Base-by-base conservation (phyloP, 2,329 filamentous ascomycete species). In the Claviceps quebecensis region DNA sequence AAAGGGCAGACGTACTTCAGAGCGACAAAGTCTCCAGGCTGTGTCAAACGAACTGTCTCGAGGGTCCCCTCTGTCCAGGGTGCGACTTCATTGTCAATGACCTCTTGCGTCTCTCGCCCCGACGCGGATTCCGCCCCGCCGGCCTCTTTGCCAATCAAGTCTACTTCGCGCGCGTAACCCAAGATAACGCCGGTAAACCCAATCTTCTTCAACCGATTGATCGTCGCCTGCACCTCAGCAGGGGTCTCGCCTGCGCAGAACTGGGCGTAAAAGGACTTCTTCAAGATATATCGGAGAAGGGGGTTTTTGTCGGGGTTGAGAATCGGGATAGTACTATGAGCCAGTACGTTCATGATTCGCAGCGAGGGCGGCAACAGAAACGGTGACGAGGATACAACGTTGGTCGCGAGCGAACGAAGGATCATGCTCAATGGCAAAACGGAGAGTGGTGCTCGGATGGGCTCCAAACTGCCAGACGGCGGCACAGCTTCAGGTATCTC, bases 121-220 rank as follows among this genome's bases (percentile, higher is more conserved):
- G 73, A 67, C 47, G 65, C 67, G 0, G 68, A 64, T 3, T 69
- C 63, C 9, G 80, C 65, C 17, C 69, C 65, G 16, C 64, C 62
- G 1, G 69, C 70, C 58, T 81, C 73, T 4, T 71, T 66, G 36
- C 81, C 76, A 16, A 74, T 74, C 37, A 87, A 72, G 13, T 94
- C 83, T 1, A 93, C 84, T 66, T 95, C 90, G 56, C 77, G 79
- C 2, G 87, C 88, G 60, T 94, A 95, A 48, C 86, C 83, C 46
- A 95, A 73, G 51, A 95, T 88, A 5, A 95, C 86, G 13, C 89
- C 90, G 23, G 78, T 79, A 63, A 87, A 95, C 1, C 90, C 90
- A 45, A 91, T 80, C 36, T 72, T 66, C 65, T 87, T 86, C 9
- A 95, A 72, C 2, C 74, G 71, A 1, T 73, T 63, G 34, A 88